A percentile compares a stretch with the other conserved stretches of the same genome.
phyloP scores from a whole-genome alignment of 331 rosid species.

The Rosa hybrid region DNA sequence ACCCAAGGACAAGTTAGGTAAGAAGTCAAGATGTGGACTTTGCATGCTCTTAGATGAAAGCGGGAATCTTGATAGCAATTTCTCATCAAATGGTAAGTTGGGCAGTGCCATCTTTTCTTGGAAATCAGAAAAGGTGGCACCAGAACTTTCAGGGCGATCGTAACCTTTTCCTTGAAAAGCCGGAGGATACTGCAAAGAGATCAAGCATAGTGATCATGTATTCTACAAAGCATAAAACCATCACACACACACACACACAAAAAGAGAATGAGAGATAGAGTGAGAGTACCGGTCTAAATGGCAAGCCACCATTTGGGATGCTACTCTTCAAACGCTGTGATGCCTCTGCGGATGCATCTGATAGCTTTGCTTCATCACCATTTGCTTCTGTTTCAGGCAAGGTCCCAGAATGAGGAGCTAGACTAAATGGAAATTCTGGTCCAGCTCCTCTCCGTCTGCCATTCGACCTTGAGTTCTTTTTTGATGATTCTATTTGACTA shows the following conservation, averaged over 20 bases:
- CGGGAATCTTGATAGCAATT: constrained; percentile 74
- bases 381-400: constrained; percentile 53
- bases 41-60: constrained; percentile 58
- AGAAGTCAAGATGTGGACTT: constrained; percentile 65
- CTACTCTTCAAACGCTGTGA: constrained; percentile 55
- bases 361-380: constrained; percentile 50
- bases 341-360: constrained; percentile 53
- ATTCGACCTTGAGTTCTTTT: constrained; percentile 60
- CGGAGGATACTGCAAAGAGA: constrained; percentile 52
- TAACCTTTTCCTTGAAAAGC: constrained; percentile 47
- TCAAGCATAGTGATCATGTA: constrained; percentile 24
- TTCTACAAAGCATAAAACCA: constrained; percentile 8
- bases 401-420: constrained; percentile 66
- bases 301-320: constrained; percentile 52
- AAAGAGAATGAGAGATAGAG: constrained; percentile 11
- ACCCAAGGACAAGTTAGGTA: constrained; percentile 77
- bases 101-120: constrained; percentile 75
- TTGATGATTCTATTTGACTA: constrained; percentile 60
- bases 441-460: constrained; percentile 68
- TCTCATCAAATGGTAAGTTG: constrained; percentile 81
- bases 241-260: constrained; percentile 9
- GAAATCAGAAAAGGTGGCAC: constrained; percentile 56
- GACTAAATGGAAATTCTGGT: constrained; percentile 92
- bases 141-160: constrained; percentile 46
- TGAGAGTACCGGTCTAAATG: constrained; percentile 59